A percentile compares a stretch with the other conserved stretches of the same genome.
These are phyloP conservation scores for Aspergillus versicolor DNA, from an alignment of 2,329 filamentous ascomycete species.

Conservation along the genomic window DNA sequence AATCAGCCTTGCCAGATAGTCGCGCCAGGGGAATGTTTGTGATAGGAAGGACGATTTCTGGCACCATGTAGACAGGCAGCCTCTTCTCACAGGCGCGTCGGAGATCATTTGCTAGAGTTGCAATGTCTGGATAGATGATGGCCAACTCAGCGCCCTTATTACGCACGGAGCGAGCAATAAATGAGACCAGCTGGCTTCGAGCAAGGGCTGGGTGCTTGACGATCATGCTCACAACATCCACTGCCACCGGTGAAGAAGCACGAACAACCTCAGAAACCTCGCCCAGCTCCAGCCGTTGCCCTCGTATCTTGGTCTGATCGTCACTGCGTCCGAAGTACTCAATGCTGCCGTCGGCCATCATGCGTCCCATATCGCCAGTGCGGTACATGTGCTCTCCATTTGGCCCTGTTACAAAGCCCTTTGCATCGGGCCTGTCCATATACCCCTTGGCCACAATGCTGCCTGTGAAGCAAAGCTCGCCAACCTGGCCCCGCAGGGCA, in stretches of 20 bases:
- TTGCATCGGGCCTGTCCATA: background rate
- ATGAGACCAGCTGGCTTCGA: too few relatives aligned
- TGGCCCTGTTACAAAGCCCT: conserved; percentile 8
- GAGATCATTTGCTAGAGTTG: background rate
- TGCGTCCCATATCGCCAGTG: conserved; percentile 13
- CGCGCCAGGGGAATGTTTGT: conserved; percentile 9
- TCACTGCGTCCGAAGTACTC: conserved; percentile 12
- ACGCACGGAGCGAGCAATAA: too few relatives aligned
- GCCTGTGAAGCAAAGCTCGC: conserved; percentile 15
- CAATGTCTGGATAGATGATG: too few relatives aligned
- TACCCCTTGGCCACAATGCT: conserved; percentile 7
- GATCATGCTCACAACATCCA: too few relatives aligned
- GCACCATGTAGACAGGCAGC: conserved; percentile 17
- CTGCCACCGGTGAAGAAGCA: background rate
- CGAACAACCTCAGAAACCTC: conserved; percentile 12
- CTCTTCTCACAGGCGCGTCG: conserved; percentile 5
- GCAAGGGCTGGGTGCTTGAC: too few relatives aligned
- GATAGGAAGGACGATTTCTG: background rate
- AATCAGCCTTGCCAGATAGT: conserved; percentile 8
- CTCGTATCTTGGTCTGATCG: conserved; percentile 11
- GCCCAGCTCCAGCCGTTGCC: conserved; percentile 12
- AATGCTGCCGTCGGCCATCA: conserved; percentile 15
- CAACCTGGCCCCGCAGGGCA: conserved; percentile 1
- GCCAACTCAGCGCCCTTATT: too few relatives aligned
- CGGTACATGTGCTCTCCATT: conserved; percentile 5